Evolutionary conservation across 495 filamentous ascomycete species (phyloP).

Genomic region (Talaromyces adpressus): DNA sequence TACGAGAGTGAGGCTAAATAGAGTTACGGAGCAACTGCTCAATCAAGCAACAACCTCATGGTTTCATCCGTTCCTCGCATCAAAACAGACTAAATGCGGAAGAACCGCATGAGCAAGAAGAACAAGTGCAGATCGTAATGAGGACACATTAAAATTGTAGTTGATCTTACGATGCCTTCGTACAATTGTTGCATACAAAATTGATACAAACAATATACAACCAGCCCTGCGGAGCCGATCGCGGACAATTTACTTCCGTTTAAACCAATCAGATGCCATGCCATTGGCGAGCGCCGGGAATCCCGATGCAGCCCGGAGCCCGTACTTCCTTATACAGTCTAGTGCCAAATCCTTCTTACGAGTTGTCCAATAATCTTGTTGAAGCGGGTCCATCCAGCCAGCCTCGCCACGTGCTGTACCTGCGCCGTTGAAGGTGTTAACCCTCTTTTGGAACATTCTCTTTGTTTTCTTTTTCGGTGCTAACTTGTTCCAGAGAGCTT

Average conservation of each 20-base stretch:
- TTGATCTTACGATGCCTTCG: not conserved
- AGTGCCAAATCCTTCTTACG: not conserved
- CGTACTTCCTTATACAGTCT: not conserved
- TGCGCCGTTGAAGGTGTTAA: not conserved
- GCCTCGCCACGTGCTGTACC: not conserved
- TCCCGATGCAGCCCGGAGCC: not conserved
- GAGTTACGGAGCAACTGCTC: not conserved
- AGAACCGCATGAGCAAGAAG: not conserved
- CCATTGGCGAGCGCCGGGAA: not conserved
- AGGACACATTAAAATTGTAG: not conserved
- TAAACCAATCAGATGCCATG: not conserved
- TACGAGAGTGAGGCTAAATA: not conserved
- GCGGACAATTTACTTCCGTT: not conserved
- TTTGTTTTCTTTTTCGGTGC: not conserved
- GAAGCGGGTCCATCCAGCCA: not conserved
- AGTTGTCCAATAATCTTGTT: not conserved
- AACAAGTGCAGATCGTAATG: not conserved
- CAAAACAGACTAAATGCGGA: not conserved
- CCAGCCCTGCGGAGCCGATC: not conserved
- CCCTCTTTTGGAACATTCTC: not conserved
- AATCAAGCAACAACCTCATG: not conserved
- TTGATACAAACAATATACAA: not conserved
- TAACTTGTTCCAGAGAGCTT: not conserved
- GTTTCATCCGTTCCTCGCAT: not conserved
- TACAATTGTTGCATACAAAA: not conserved